Base-by-base conservation (phyloP, 257 asterid genomes). In the Gentiana macrophylla region DNA sequence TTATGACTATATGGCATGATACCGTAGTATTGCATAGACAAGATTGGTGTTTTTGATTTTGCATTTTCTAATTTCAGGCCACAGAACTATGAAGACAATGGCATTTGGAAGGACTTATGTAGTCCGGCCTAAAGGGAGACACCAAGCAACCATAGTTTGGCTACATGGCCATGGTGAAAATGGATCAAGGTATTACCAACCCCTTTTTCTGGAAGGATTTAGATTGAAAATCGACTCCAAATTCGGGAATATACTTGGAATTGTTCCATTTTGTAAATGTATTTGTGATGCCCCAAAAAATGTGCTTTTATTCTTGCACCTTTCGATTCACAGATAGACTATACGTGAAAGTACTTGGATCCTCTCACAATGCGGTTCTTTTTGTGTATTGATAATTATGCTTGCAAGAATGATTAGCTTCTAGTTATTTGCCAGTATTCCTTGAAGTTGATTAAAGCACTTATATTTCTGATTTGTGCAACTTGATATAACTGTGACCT, bases 131-230 rank as follows among this genome's bases (percentile, higher is more conserved):
- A 84, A 68, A 80, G 94, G 96, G 65, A 79, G 56, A 65, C 96
- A 87, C 61, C 84, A 78, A 68, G 96, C 96, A 43, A 87, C 96
- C 3, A 78, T 84, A 36, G 86, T 87, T 70, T 87, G 96, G 96
- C 76, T 87, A 44, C 96, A 87, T 62, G 96, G 85, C 56, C 77
- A 84, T 53, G 94, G 96, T 57, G 94, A 84, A 73, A 82, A 78
- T 33, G 94, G 96, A 49, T 75, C 84, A 6, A 87, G 93, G 96
- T 87, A 87, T 2, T 34, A 6, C 2, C 6, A 7, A 2, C 2
- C 5, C 12, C 32, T 50, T 37, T 24, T 6, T 38, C 15, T 50
- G 11, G 50, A 50, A 38, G 13, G 35, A 38, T 8, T 41, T 15
- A 6, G 6, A 7, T 4, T 43, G 4, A 35, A 32, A 44, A 6